These are phyloP conservation scores for Wickerhamiella sergipiensis DNA, from an alignment of 805 yeast genomes.

Conservation along the genomic window DNA sequence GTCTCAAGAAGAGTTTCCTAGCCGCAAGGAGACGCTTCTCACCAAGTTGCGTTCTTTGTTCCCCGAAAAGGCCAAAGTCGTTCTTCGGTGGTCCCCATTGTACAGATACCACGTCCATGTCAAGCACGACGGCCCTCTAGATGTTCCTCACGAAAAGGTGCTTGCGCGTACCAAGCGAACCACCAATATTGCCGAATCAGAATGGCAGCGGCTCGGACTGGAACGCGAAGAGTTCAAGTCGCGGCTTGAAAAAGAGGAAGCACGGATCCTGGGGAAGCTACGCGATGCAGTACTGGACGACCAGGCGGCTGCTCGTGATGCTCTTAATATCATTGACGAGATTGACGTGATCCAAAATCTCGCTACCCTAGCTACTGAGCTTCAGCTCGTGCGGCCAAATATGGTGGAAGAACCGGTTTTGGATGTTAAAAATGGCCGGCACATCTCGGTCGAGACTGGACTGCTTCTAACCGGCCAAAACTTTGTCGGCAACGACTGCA, in stretches of 20 bases:
- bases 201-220: constrained; percentile 43
- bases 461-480: constrained; percentile 34
- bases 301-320: constrained; percentile 35
- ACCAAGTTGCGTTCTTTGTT: constrained; percentile 9
- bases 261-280: constrained; percentile 35
- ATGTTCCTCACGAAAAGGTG: constrained; percentile 17
- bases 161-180: constrained; percentile 32
- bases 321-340: constrained; percentile 42
- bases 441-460: constrained; percentile 74
- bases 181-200: constrained; percentile 29
- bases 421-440: constrained; percentile 56
- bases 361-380: constrained; percentile 57
- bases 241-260: constrained; percentile 43
- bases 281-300: constrained; percentile 32
- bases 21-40: constrained; percentile 16
- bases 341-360: constrained; percentile 66
- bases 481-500: constrained; percentile 37
- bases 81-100: constrained; percentile 30
- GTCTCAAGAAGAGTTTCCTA: constrained; percentile 21
- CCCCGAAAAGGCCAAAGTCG: constrained; percentile 17
- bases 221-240: constrained; percentile 32
- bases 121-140: constrained; percentile 18
- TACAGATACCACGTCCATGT: constrained; percentile 38
- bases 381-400: constrained; percentile 50
- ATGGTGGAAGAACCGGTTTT: constrained; percentile 37